A percentile compares a stretch with the other conserved stretches of the same genome.
phyloP scores from a whole-genome alignment of 805 yeast species.

The Lachancea waltii region DNA sequence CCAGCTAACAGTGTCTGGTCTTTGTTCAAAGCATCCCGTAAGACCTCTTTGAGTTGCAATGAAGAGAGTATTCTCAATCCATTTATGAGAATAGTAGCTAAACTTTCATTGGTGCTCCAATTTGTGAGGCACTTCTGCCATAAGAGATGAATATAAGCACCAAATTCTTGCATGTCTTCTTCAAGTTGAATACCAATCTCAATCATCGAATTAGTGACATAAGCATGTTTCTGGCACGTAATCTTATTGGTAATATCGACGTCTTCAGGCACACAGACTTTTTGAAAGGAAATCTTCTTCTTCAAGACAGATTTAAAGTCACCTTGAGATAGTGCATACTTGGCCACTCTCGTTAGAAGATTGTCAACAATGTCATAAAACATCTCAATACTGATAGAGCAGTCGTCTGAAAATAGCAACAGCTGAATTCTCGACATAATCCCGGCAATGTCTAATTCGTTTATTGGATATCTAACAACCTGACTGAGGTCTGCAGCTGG shows the following conservation, averaged over 20 bases:
- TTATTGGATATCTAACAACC: slow-evolving; percentile 35
- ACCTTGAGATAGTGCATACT: slow-evolving; percentile 25
- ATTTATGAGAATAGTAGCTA: neutral
- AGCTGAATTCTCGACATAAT: slow-evolving; percentile 36
- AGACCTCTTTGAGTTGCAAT: slow-evolving; percentile 2
- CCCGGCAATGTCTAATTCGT: slow-evolving; percentile 44
- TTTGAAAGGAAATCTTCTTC: slow-evolving; percentile 27
- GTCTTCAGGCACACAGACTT: slow-evolving; percentile 13
- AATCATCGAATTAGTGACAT: slow-evolving; percentile 31
- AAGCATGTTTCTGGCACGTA: slow-evolving; percentile 22
- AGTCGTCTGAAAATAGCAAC: slow-evolving; percentile 23
- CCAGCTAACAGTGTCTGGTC: neutral
- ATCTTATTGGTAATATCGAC: slow-evolving; percentile 1
- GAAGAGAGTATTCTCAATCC: slow-evolving; percentile 1
- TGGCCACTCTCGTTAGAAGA: slow-evolving; percentile 42
- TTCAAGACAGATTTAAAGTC: slow-evolving; percentile 12
- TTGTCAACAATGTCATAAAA: slow-evolving; percentile 27
- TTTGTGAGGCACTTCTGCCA: slow-evolving; percentile 1
- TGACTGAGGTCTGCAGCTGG: slow-evolving; percentile 27
- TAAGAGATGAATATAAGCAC: slow-evolving; percentile 8
- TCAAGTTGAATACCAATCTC: slow-evolving; percentile 34
- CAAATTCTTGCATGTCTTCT: slow-evolving; percentile 6
- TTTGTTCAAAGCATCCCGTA: neutral
- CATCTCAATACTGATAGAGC: slow-evolving; percentile 17
- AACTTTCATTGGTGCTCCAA: neutral